Evolutionary conservation across 2,329 filamentous ascomycete genomes (phyloP).

Genomic region (Hymenoscyphus fructigenus): DNA sequence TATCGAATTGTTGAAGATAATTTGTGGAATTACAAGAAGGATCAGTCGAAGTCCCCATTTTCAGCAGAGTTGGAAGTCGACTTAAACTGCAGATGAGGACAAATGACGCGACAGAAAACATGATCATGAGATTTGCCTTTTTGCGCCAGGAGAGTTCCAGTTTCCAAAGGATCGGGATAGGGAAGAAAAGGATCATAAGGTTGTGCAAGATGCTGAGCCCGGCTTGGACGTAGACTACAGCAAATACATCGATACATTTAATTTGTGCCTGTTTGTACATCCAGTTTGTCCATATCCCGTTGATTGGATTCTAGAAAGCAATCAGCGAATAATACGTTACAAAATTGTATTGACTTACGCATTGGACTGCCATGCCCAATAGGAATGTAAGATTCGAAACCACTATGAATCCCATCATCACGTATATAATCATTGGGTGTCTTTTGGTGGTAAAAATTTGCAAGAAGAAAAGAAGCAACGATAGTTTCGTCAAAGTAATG

Average conservation of each 20-base stretch:
- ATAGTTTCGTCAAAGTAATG: constrained; percentile 8
- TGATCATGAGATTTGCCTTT: constrained; percentile 64
- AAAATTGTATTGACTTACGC: background rate
- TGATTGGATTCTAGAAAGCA: constrained; percentile 5
- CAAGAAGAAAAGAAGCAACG: constrained; percentile 7
- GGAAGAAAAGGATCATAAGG: constrained; percentile 61
- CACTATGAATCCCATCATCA: background rate
- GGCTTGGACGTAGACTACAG: constrained; percentile 64
- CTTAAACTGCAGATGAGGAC: constrained; percentile 17
- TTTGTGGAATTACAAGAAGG: constrained; percentile 14
- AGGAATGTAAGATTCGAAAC: constrained; percentile 7
- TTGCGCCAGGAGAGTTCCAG: constrained; percentile 64
- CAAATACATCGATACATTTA: constrained; percentile 60
- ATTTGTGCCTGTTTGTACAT: constrained; percentile 12
- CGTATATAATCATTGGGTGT: background rate
- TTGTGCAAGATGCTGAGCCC: constrained; percentile 54
- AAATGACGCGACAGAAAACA: constrained; percentile 45
- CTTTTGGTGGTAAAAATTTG: constrained; percentile 2
- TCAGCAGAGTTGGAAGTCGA: constrained; percentile 14
- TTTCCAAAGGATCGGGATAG: constrained; percentile 61
- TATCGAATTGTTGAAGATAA: background rate
- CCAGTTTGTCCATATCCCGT: constrained; percentile 24
- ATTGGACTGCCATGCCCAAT: background rate
- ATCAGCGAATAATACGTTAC: background rate
- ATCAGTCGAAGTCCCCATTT: constrained; percentile 9